These are phyloP conservation scores for Microdochium nivale DNA, from an alignment of 2,329 filamentous ascomycete genomes.

Conservation along the genomic window DNA sequence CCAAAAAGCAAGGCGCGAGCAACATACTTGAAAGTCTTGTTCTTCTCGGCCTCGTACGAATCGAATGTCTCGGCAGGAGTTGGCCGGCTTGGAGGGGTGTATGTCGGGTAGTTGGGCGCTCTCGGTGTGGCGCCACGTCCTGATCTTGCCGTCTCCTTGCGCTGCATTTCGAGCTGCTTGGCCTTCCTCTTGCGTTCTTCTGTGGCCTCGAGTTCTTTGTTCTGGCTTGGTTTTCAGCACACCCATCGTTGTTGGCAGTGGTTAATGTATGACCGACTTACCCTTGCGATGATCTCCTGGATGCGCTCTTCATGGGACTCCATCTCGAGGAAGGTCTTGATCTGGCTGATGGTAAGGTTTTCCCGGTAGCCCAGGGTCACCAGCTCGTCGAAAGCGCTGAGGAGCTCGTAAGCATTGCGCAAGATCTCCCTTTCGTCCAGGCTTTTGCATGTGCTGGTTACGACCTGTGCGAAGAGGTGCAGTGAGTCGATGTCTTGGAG, in stretches of 20 bases:
- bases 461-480: conserved; percentile 95
- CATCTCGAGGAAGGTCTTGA: conserved; percentile 99
- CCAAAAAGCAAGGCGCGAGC: no score
- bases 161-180: conserved; percentile 97
- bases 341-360: conserved; percentile 92
- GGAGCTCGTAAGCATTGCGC: conserved; percentile 88
- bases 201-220: conserved; percentile 96
- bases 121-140: conserved; percentile 60
- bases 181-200: conserved; percentile 98
- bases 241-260: not conserved
- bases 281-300: conserved; percentile 91
- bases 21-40: conserved; percentile 74
- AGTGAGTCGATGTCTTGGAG: conserved; percentile 98
- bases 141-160: conserved; percentile 84
- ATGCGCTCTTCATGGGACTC: conserved; percentile 98
- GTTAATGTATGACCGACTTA: conserved; percentile 29
- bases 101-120: conserved; percentile 78
- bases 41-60: conserved; percentile 94
- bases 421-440: conserved; percentile 93
- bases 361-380: conserved; percentile 94
- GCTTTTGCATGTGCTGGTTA: conserved; percentile 91
- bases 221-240: conserved; percentile 42
- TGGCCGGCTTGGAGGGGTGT: conserved; percentile 70
- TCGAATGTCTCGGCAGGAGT: conserved; percentile 78
- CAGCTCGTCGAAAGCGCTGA: conserved; percentile 95